Evolutionary conservation across 202 grass and related monocot genomes (phyloP), one percentile per base, ranked within the genome.

Genomic region (Cymbopogon flexuosus): DNA sequence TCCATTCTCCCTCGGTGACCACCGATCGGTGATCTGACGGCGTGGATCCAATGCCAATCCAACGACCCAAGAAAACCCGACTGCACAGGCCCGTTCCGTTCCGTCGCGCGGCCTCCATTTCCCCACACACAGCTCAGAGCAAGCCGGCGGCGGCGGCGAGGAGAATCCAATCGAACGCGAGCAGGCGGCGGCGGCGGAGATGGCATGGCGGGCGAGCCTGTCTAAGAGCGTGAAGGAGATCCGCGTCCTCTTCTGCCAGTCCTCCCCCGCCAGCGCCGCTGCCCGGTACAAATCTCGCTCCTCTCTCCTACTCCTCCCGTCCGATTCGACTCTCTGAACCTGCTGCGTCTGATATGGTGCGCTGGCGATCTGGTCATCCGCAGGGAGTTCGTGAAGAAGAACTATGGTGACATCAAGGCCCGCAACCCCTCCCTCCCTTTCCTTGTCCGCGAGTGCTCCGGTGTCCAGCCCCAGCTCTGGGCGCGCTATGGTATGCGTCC

Each of bases 361-460:
- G 43, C 5, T 67, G 68, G 42, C 21, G 51, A 63, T 65, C 59
- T 62, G 15, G 18, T 85, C 34, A 1, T 21, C 79, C 31, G 19
- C 85, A 99, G 96, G 80, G 96, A 95, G 23, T 99, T 99, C 78
- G 88, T 95, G 49, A 58, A 89, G 41, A 90, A 90, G 86, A 93
- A 95, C 87, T 99, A 99, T 66, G 74, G 83, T 63, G 88, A 98
- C 65, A 89, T 98, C 82, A 98, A 98, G 80, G 81, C 88, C 14
- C 84, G 77, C 67, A 98, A 95, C 70, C 96, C 92, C 0, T 75
- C 90, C 24, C 87, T 95, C 37, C 96, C 96, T 0, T 84, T 99
- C 86, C 88, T 99, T 65, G 86, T 99, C 88, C 92, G 96, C 52
- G 96, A 99, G 90, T 99, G 96, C 87, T 87, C 90, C 41, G 87